A percentile compares a stretch with the other conserved stretches of the same genome.
phyloP scores from a whole-genome alignment of 2,329 filamentous ascomycete genomes.

The Aureobasidium leucospermi region DNA sequence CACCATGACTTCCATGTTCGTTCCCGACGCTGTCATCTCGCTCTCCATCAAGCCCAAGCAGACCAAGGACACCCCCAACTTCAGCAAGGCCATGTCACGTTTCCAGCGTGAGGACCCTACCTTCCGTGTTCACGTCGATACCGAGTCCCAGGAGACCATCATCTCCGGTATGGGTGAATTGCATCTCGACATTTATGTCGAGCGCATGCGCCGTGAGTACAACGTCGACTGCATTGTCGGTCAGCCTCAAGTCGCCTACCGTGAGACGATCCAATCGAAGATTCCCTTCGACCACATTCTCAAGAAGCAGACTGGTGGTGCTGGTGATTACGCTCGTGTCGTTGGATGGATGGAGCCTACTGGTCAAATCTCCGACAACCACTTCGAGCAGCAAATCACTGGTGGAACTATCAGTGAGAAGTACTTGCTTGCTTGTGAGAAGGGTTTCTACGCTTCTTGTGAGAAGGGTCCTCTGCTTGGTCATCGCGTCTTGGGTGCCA shows the following conservation, averaged over 20 bases:
- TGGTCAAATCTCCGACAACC: slow-evolving; percentile 62
- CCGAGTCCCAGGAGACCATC: slow-evolving; percentile 91
- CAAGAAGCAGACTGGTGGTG: slow-evolving; percentile 91
- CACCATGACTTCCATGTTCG: slow-evolving; percentile 96
- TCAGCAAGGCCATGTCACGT: slow-evolving; percentile 96
- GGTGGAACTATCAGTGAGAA: slow-evolving; percentile 93
- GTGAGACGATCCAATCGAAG: slow-evolving; percentile 77
- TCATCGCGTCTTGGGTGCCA: slow-evolving; percentile 81
- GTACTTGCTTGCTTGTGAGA: slow-evolving; percentile 87
- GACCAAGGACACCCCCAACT: slow-evolving; percentile 84
- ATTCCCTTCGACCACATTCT: slow-evolving; percentile 88
- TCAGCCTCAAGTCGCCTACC: slow-evolving; percentile 92
- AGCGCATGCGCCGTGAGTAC: slow-evolving; percentile 95
- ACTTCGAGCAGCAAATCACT: slow-evolving; percentile 79
- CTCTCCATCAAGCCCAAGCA: slow-evolving; percentile 95
- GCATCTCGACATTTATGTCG: slow-evolving; percentile 94
- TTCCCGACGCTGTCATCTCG: slow-evolving; percentile 96
- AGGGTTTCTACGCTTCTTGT: slow-evolving; percentile 80
- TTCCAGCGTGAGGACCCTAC: slow-evolving; percentile 98
- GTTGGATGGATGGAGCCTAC: slow-evolving; percentile 87
- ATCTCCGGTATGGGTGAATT: slow-evolving; percentile 98
- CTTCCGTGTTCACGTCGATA: slow-evolving; percentile 88
- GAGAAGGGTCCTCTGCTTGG: slow-evolving; percentile 85
- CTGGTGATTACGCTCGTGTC: slow-evolving; percentile 91
- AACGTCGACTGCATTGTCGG: slow-evolving; percentile 93